These are phyloP conservation scores for Isatis lusitanica DNA, from an alignment of 441 rosid genomes.

Conservation along the genomic window DNA sequence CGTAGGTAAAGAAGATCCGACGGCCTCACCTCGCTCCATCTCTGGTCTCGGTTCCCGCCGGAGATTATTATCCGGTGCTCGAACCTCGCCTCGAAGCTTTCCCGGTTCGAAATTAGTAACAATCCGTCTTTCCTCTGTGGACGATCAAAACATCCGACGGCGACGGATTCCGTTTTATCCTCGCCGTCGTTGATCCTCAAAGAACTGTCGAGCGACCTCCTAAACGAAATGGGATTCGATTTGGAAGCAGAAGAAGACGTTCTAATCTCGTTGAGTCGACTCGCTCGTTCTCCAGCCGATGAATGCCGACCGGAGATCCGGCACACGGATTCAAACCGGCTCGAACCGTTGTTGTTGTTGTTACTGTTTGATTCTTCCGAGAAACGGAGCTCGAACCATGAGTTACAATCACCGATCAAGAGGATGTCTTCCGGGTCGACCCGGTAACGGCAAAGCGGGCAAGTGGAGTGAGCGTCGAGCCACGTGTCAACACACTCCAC, in stretches of 20 bases:
- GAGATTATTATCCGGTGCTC: conserved; percentile 76
- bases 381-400: conserved; percentile 34
- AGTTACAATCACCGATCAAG: conserved; percentile 43
- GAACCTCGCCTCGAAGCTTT: conserved; percentile 45
- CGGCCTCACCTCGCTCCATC: conserved; percentile 89
- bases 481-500: conserved; percentile 95
- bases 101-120: conserved; percentile 39
- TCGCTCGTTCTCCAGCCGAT: conserved; percentile 58
- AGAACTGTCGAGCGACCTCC: conserved; percentile 61
- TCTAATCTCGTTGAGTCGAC: conserved; percentile 16
- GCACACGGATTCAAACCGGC: conserved; percentile 27
- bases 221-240: conserved; percentile 34
- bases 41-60: conserved; percentile 34
- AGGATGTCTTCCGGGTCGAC: conserved; percentile 90
- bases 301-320: conserved; percentile 81
- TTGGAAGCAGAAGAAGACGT: conserved; percentile 1
- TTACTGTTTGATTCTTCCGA: conserved; percentile 12
- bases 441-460: conserved; percentile 88
- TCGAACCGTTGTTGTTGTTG: neutral
- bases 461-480: conserved; percentile 96
- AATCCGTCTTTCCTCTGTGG: conserved; percentile 63
- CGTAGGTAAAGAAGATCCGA: conserved; percentile 68
- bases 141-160: conserved; percentile 54
- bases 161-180: conserved; percentile 25
- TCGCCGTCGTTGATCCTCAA: conserved; percentile 28